Evolutionary conservation across 306 rosid species (phyloP), one percentile per base, ranked within the genome.

Genomic region (Urtica urens): DNA sequence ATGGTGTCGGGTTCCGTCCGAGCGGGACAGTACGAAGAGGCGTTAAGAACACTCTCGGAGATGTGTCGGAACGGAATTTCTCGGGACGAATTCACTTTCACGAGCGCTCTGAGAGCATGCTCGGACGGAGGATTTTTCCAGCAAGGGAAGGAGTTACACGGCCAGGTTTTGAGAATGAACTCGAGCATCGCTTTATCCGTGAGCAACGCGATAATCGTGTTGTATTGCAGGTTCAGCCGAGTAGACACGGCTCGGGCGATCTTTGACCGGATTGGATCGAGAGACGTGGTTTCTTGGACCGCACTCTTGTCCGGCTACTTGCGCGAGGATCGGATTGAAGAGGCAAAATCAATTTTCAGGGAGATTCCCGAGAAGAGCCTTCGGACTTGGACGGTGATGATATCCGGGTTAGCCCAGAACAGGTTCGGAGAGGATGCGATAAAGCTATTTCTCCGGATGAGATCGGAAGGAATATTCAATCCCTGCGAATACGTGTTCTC

Each of bases 371-470:
- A 10, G 18, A 45, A 45, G 49, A 45, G 23, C 29, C 49, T 45
- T 45, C 29, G 29, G 23, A 23, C 49, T 2, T 45, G 49, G 49
- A 23, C 49, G 11, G 49, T 45, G 20, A 45, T 45, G 49, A 45
- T 45, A 23, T 45, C 49, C 10, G 49, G 49, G 30, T 11, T 45
- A 20, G 49, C 20, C 22, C 30, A 45, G 15, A 23, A 23, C 23
- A 18, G 49, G 23, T 23, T 23, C 23, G 49, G 49, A 45, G 29
- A 45, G 23, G 49, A 21, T 27, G 49, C 49, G 22, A 21, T 45
- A 18, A 12, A 9, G 49, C 5, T 23, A 29, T 45, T 23, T 45
- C 22, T 11, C 29, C 49, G 14, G n/a, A 45, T 45, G 49, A 45
- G 49, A 45, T 45, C 30, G 7, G 49, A 23, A 45, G 49, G 49